These are phyloP conservation scores for Talaromyces sp. DNA, from an alignment of 2,329 filamentous ascomycete species.

Conservation along the genomic window DNA sequence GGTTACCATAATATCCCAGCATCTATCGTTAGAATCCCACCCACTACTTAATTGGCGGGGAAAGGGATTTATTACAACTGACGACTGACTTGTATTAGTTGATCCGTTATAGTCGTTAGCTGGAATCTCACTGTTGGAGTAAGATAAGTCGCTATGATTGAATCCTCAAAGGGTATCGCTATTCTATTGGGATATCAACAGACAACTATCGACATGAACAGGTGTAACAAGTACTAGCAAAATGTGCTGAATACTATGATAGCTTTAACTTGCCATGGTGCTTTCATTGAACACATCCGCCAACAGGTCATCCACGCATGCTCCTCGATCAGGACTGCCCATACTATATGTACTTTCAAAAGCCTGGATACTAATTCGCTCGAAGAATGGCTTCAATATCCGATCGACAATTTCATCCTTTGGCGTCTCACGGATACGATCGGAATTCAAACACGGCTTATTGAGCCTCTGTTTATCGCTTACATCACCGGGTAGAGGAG, in stretches of 20 bases:
- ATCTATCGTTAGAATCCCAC: too few species aligned
- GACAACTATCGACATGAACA: background rate
- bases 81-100: too few species aligned
- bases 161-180: too few species aligned
- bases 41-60: too few species aligned
- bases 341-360: slow-evolving; percentile 94
- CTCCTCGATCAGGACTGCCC: slow-evolving; percentile 63
- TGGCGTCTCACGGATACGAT: slow-evolving; percentile 52
- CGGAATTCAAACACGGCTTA: slow-evolving; percentile 42
- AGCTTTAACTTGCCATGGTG: slow-evolving; percentile 47
- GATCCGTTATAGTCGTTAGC: too few species aligned
- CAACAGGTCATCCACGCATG: slow-evolving; percentile 62
- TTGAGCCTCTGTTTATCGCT: slow-evolving; percentile 33
- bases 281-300: slow-evolving; percentile 77
- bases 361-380: slow-evolving; percentile 83
- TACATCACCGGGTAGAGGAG: slow-evolving; percentile 26
- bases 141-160: too few species aligned
- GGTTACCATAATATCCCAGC: too few species aligned
- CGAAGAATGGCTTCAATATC: slow-evolving; percentile 82
- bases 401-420: slow-evolving; percentile 66
- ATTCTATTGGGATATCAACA: too few species aligned
- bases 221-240: background rate
- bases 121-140: too few species aligned
- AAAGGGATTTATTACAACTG: too few species aligned
- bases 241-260: background rate